Evolutionary conservation across 2,329 filamentous ascomycete genomes (phyloP).

Genomic region (Alternaria consortialis): DNA sequence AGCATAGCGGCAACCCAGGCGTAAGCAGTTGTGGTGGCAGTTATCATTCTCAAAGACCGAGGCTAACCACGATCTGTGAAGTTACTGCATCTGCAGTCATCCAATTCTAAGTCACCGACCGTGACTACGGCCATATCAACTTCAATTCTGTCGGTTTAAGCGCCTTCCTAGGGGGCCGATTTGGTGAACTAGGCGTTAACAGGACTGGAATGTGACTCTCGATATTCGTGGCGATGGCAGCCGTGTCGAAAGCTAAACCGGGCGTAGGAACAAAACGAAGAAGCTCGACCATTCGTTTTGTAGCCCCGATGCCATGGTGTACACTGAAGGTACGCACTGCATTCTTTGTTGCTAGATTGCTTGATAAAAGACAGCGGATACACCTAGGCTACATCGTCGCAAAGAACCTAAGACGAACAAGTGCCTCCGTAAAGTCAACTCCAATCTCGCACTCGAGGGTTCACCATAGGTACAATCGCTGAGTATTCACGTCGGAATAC

Average conservation of each 20-base stretch:
- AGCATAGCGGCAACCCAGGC: neutral
- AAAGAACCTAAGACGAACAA: neutral
- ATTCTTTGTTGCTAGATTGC: too few relatives aligned
- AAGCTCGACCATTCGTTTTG: neutral
- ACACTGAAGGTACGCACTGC: neutral
- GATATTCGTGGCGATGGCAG: neutral
- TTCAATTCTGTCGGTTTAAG: neutral
- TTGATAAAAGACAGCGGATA: too few relatives aligned
- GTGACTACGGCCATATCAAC: neutral
- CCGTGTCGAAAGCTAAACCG: neutral
- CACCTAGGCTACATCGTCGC: too few relatives aligned
- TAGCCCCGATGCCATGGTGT: fast-evolving
- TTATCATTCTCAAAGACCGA: neutral
- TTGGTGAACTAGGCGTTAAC: neutral
- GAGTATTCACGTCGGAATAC: neutral
- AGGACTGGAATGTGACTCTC: neutral
- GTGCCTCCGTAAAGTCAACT: neutral
- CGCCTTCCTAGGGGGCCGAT: neutral
- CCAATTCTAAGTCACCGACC: neutral
- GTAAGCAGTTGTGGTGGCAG: neutral
- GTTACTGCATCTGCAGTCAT: neutral
- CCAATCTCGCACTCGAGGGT: neutral
- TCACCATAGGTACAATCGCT: neutral
- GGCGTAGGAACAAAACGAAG: neutral
- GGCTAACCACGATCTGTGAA: neutral